Evolutionary conservation across 345 rosid species (phyloP).

Genomic region (Bretschneidera sinensis): DNA sequence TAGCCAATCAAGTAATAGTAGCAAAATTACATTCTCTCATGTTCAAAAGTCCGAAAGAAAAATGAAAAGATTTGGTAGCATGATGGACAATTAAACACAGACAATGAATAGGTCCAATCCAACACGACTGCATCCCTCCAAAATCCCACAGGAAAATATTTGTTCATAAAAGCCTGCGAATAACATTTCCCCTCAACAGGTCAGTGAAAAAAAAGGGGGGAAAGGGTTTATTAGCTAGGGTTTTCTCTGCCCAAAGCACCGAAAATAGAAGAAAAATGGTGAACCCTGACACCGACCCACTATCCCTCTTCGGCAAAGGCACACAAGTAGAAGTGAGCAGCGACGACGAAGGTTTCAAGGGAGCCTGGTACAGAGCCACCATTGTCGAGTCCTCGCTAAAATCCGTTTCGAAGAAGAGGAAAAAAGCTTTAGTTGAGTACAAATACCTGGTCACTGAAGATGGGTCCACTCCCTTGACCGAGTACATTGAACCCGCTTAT

Average conservation of each 20-base stretch:
- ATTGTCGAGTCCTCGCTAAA: conserved; percentile 33
- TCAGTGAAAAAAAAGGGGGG: background rate
- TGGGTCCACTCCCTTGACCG: conserved; percentile 30
- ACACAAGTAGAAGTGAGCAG: conserved; percentile 44
- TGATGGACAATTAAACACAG: no score
- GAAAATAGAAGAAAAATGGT: background rate
- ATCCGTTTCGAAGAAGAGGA: conserved; percentile 25
- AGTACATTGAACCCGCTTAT: conserved; percentile 31
- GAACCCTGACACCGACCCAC: background rate
- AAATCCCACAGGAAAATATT: no score
- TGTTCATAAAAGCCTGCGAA: background rate
- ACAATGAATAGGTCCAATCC: no score
- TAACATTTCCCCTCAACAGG: no score
- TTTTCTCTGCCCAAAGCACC: background rate
- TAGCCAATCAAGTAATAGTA: no score
- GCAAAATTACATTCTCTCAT: no score
- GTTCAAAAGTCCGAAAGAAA: no score
- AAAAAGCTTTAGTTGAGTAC: conserved; percentile 38
- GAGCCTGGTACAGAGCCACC: conserved; percentile 48
- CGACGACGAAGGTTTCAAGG: conserved; percentile 51
- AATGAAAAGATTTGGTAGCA: no score
- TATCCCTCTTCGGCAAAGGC: conserved; percentile 10
- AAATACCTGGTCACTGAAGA: conserved; percentile 30
- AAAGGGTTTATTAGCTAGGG: background rate
- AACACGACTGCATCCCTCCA: no score